Conservation (phyloP, 768 basidiomycete species). For the Naganishia antarctica region DNA sequence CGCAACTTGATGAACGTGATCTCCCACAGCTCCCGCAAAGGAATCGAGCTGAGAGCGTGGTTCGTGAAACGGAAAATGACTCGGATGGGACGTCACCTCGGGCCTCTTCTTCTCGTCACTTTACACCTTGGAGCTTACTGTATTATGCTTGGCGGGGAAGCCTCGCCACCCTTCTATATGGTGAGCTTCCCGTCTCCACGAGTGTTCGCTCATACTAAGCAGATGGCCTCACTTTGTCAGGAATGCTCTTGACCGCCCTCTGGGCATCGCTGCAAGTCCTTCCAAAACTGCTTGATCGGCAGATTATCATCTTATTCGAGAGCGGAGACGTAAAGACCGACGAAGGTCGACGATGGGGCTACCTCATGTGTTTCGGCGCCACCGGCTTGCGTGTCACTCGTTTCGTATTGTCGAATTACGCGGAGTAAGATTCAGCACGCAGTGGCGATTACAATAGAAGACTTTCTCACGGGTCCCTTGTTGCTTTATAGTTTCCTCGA, state of each 20-base stretch:
- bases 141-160: not conserved
- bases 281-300: slow-evolving; percentile 1
- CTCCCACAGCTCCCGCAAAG: not conserved
- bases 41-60: not conserved
- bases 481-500: slow-evolving; percentile 1
- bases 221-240: not conserved
- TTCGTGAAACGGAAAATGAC: no score
- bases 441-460: no score
- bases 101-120: no score
- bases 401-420: slow-evolving; percentile 3
- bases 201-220: no score
- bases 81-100: no score
- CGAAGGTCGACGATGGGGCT: slow-evolving; percentile 1
- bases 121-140: slow-evolving; percentile 5
- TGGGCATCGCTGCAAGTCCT: not conserved
- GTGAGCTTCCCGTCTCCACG: not conserved
- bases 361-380: not conserved
- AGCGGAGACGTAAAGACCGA: not conserved
- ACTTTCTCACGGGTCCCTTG: not conserved
- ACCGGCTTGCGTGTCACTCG: not conserved
- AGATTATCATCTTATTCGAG: slow-evolving; percentile 4
- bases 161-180: not conserved
- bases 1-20: slow-evolving; percentile 8
- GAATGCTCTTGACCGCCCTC: not conserved
- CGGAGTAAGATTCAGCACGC: not conserved